These are phyloP conservation scores for Diplosphaera chodatii DNA, from an alignment of 139 green algal species.

Conservation along the genomic window DNA sequence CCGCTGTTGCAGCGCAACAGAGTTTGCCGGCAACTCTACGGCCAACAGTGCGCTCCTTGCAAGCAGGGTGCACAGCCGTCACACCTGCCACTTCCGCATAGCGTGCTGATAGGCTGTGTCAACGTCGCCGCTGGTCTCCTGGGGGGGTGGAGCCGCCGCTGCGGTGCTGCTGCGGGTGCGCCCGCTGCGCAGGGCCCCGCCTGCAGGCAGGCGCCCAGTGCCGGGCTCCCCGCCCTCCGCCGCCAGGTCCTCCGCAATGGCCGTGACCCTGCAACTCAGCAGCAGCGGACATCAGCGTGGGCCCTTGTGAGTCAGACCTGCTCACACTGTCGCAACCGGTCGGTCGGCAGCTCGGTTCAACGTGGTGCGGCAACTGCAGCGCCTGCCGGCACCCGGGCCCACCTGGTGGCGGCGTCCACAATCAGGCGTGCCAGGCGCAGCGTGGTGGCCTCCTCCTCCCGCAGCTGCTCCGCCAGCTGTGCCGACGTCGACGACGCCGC, in stretches of 20 bases:
- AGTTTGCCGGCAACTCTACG: too few relatives aligned
- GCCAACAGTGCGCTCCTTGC: too few relatives aligned
- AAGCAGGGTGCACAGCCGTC: background rate
- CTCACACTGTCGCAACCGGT: too few relatives aligned
- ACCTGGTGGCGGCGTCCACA: constrained; percentile 9
- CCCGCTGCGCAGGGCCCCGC: constrained; percentile 2
- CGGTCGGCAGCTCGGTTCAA: too few relatives aligned
- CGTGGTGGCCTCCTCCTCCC: constrained; percentile 14
- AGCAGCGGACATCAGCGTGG: too few relatives aligned
- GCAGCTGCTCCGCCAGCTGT: constrained; percentile 2
- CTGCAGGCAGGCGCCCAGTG: too few relatives aligned
- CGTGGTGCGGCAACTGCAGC: too few relatives aligned
- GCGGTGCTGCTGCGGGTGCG: background rate
- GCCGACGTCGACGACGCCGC: background rate
- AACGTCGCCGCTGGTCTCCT: background rate
- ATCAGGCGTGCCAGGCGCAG: constrained; percentile 34
- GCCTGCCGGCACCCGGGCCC: background rate
- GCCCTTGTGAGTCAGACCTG: too few relatives aligned
- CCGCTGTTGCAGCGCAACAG: too few relatives aligned
- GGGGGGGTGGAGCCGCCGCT: background rate
- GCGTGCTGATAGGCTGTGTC: constrained; percentile 12
- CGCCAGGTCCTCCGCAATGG: background rate
- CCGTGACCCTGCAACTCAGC: background rate
- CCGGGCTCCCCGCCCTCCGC: background rate
- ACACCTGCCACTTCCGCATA: background rate